These are phyloP conservation scores for Aspergillus baeticus DNA, from an alignment of 495 filamentous ascomycete genomes.

Conservation along the genomic window DNA sequence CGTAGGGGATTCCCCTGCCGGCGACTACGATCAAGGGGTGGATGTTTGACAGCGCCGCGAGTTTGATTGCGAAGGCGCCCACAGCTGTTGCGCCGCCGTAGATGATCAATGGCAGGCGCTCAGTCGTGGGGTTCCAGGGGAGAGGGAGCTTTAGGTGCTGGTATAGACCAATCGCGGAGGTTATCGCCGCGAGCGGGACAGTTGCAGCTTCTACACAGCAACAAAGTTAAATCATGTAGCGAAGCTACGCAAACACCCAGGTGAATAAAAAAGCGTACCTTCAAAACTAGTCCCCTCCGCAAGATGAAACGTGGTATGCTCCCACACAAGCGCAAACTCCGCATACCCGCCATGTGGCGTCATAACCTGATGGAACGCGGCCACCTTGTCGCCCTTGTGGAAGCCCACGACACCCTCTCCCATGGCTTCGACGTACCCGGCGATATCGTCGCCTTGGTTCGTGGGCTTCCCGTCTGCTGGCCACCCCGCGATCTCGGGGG, in stretches of 20 bases:
- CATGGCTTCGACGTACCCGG: slow-evolving; percentile 62
- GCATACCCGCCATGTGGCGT: slow-evolving; percentile 61
- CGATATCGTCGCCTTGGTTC: slow-evolving; percentile 72
- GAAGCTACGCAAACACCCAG: too few species aligned
- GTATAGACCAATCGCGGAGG: slow-evolving; percentile 27
- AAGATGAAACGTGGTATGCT: slow-evolving; percentile 68
- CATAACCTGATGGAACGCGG: slow-evolving; percentile 64
- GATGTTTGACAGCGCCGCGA: slow-evolving; percentile 65
- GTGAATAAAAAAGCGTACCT: too few species aligned
- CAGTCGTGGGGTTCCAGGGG: slow-evolving; percentile 55
- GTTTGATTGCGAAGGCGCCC: slow-evolving; percentile 66
- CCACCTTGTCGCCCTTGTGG: slow-evolving; percentile 66
- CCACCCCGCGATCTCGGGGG: slow-evolving; percentile 21
- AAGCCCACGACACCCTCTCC: slow-evolving; percentile 62
- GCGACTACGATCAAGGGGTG: slow-evolving; percentile 73
- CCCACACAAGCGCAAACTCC: slow-evolving; percentile 67
- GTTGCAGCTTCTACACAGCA: too few species aligned
- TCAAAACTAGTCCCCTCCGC: slow-evolving; percentile 47
- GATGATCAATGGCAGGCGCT: slow-evolving; percentile 55
- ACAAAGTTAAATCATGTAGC: too few species aligned
- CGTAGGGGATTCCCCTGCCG: slow-evolving; percentile 54
- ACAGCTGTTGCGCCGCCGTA: slow-evolving; percentile 69
- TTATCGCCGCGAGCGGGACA: too few species aligned
- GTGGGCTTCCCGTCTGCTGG: slow-evolving; percentile 4
- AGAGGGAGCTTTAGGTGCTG: slow-evolving; percentile 57